Evolutionary conservation across 495 filamentous ascomycete genomes (phyloP), one percentile per base, ranked within the genome.

Genomic region (Lentithecium fluviatile): DNA sequence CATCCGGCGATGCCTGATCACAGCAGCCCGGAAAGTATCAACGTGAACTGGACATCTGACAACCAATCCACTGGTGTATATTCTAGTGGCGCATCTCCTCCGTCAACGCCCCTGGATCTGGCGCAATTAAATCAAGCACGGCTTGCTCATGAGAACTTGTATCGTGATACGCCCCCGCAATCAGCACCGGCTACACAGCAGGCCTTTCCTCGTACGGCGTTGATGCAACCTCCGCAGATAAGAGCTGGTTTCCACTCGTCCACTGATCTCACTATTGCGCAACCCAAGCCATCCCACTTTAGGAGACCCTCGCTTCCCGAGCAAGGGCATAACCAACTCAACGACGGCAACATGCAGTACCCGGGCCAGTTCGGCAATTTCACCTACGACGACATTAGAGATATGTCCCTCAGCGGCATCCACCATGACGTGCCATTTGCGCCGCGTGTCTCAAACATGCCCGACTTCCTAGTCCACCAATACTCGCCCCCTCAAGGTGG

Each of bases 121-220:
- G 58, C 57, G 24, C 73, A 72, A 36, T n/a, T 64, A 6, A 68
- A 60, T 23, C 51, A 64, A 29, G 50, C 60, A 4, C 63, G 64
- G 12, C 45, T 65, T 8, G 56, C n/a, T 21, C 50, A 61, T 26
- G 43, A 52, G 7, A 58, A 55, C 45, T 42, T 71, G 29, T 70
- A 65, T 52, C 68, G 69, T 54, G 68, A 74, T 45, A 76, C 74
- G 7, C 73, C 74, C 17, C 74, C 74, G 10, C 74, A 76, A 53
- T 75, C 73, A 2, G 74, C 74, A 15, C 74, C 74, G 10, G 73
- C 74, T 17, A 65, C 61, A n/a, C 74, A 76, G 45, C 70, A 72
- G 52, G 60, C 63, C 43, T 75, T 75, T 52, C 68, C 73, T 43
- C 49, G 58, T 15, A 34, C 60, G 29, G 34, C 55, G 10, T 60